A percentile compares a stretch with the other conserved stretches of the same genome.
phyloP scores from a whole-genome alignment of 129 eudicot genomes.

The Cynara cardunculus region DNA sequence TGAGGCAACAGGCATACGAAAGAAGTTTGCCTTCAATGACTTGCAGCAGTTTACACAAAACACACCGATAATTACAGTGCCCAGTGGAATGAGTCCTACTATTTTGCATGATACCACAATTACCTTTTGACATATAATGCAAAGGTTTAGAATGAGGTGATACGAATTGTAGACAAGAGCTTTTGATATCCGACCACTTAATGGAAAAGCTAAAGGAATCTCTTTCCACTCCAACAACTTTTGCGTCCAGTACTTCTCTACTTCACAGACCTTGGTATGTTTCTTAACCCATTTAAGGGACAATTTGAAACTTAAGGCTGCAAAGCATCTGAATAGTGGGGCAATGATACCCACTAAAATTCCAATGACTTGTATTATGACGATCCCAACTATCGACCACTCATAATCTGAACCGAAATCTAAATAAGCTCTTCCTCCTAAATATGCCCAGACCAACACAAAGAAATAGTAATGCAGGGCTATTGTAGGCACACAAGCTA shows the following conservation, averaged over 20 bases:
- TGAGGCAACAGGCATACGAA: background rate
- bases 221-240: conserved; percentile 22
- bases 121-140: conserved; percentile 21
- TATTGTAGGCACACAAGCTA: background rate
- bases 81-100: background rate
- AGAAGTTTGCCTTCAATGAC: background rate
- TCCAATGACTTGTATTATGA: background rate
- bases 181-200: background rate
- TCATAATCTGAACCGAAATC: no score
- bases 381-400: no score
- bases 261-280: no score
- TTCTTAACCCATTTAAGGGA: background rate
- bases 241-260: conserved; percentile 30
- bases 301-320: background rate
- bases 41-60: background rate
- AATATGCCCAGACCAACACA: no score
- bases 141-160: background rate
- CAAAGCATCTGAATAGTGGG: background rate
- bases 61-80: background rate
- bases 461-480: background rate
- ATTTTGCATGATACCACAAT: conserved; percentile 12
- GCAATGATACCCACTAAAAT: background rate
- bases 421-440: no score
- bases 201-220: background rate
- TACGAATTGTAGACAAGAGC: background rate